Conservation (phyloP, 345 rosid species). For the Ceriops tagal region DNA sequence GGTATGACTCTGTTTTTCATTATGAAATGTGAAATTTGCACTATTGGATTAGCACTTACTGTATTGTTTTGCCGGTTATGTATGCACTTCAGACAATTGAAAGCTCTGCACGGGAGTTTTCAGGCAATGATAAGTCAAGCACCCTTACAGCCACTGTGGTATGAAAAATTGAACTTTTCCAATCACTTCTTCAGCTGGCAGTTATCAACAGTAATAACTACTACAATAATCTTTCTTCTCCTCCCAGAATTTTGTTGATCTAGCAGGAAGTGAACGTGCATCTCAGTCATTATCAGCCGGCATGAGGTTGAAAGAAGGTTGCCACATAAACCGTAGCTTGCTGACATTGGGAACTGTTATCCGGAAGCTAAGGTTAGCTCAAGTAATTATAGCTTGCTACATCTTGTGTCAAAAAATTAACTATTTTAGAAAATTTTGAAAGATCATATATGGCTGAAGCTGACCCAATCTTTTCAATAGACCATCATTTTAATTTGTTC, state of each 20-base stretch:
- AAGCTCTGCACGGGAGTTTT: constrained; percentile 62
- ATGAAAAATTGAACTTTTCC: constrained; percentile 12
- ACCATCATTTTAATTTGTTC: not conserved
- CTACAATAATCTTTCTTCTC: constrained; percentile 16
- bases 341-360: constrained; percentile 91
- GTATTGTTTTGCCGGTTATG: constrained; percentile 5
- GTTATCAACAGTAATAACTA: not conserved
- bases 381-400: not conserved
- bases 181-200: constrained; percentile 9
- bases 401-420: not conserved
- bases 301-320: constrained; percentile 86
- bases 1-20: constrained; percentile 44
- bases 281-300: constrained; percentile 89
- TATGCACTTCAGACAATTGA: constrained; percentile 59
- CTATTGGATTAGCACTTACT: constrained; percentile 3
- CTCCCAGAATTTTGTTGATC: constrained; percentile 78
- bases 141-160: constrained; percentile 83
- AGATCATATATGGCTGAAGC: not conserved
- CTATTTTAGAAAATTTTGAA: not conserved
- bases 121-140: constrained; percentile 64
- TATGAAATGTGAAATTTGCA: constrained; percentile 5
- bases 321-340: constrained; percentile 92
- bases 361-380: constrained; percentile 83
- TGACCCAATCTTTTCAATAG: not conserved
- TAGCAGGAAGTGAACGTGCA: constrained; percentile 97